Base-by-base conservation (phyloP, 163 green algal genomes). In the Coccomyxa subellipsoidea region DNA sequence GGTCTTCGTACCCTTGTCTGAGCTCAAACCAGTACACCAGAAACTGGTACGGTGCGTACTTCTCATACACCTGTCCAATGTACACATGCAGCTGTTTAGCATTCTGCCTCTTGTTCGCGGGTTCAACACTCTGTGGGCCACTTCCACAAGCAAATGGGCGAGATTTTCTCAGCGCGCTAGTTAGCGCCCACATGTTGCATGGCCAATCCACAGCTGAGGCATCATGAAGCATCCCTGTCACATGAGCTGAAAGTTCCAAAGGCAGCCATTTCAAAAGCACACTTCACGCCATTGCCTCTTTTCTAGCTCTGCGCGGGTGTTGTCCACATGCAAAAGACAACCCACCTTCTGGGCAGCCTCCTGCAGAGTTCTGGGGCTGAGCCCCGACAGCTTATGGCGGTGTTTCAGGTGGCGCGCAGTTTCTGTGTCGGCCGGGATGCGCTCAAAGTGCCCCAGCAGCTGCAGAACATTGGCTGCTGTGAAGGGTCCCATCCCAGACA, bases 21-120 rank as follows among this genome's bases (percentile, higher is more conserved):
- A 85, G n/a, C 38, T 85, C 81, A 72, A 59, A 76, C 81, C 81
- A 85, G 59, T 85, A 85, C 6, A 76, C 81, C 38, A 85, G n/a
- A 70, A 79, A 85, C 59, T 85, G 76, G 27, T 82, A 85, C 18
- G 81, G 81, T 5, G 54, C 54, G 82, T 39, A 80, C 4, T 4
- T 4, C 37, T 7, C 76, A 37, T 80, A 80, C 29, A 39, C 40
- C 76, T 80, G 76, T 7, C 18, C 66, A 73, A 1, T 66, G 47
- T 66, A 18, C 47, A 18, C 66, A 59, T 12, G 3, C 15, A 1
- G 8, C 4, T 18, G 4, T 36, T 73, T n/a, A 73, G 66, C 18
- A 10, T 8, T 32, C 66, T 3, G 15, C 4, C 29, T 3, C 66
- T 36, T 34, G 29, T 3, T 23, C 18, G 25, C 66, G n/a, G 27